phyloP scores from a whole-genome alignment of 208 protist genomes.

The Trypanosoma theileri region DNA sequence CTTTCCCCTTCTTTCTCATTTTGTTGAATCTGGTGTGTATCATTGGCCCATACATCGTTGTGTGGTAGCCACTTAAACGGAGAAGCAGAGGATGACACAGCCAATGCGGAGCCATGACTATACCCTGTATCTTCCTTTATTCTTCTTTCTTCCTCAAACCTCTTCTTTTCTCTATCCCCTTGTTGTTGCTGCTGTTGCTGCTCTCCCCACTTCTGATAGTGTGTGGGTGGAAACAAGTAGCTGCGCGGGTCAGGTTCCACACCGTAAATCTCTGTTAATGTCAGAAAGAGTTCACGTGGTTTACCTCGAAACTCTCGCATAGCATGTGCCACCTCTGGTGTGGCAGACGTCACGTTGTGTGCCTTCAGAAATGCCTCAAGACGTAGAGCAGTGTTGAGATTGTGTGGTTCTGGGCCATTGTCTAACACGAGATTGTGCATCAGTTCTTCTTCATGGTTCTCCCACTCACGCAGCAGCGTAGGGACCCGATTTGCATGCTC shows the following conservation, averaged over 20 bases:
- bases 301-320: conserved; percentile 17
- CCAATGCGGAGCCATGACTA: too few species aligned
- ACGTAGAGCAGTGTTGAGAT: conserved; percentile 47
- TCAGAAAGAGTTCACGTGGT: conserved; percentile 36
- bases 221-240: conserved; percentile 61
- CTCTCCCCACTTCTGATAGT: conserved; percentile 28
- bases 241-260: conserved; percentile 72
- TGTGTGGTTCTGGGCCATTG: conserved; percentile 65
- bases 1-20: too few species aligned
- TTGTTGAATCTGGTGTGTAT: neutral
- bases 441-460: conserved; percentile 72
- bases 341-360: conserved; percentile 38
- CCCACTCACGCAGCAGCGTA: conserved; percentile 61
- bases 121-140: too few species aligned
- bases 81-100: too few species aligned
- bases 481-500: conserved; percentile 45
- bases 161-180: too few species aligned
- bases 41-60: neutral
- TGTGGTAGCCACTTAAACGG: neutral
- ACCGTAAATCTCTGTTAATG: conserved; percentile 44
- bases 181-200: neutral
- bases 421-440: conserved; percentile 74
- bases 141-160: too few species aligned
- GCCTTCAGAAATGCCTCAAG: conserved; percentile 58
- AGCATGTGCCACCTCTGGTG: conserved; percentile 28